Percentiles rank a stretch among this genome's conserved stretches.
These are phyloP conservation scores for Jatropha podagrica DNA, from an alignment of 441 rosid genomes.

Conservation along the genomic window DNA sequence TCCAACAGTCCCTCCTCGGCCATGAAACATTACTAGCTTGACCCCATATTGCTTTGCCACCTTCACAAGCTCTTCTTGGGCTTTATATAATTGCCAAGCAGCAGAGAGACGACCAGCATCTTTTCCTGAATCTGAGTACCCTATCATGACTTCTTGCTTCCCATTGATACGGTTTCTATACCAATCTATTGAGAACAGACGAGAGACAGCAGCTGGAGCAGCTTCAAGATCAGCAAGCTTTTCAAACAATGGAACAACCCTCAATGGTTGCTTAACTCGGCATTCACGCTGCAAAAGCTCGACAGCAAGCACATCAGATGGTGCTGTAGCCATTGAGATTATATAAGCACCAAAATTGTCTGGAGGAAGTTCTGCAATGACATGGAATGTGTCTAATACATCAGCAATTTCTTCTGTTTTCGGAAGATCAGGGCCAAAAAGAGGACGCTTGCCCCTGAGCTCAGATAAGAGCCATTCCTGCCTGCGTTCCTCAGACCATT, in stretches of 20 bases:
- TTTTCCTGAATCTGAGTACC: slow-evolving; percentile 95
- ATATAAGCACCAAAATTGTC: slow-evolving; percentile 95
- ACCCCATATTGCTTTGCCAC: slow-evolving; percentile 85
- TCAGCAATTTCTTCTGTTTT: slow-evolving; percentile 93
- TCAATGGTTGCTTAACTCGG: slow-evolving; percentile 71
- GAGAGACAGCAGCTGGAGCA: slow-evolving; percentile 88
- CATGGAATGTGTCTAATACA: slow-evolving; percentile 81
- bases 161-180: slow-evolving; percentile 79
- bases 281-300: slow-evolving; percentile 96
- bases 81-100: slow-evolving; percentile 90
- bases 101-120: slow-evolving; percentile 94
- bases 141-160: slow-evolving; percentile 96
- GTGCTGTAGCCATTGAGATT: slow-evolving; percentile 95
- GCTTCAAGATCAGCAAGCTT: slow-evolving; percentile 92
- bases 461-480: slow-evolving; percentile 95
- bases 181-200: slow-evolving; percentile 92
- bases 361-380: slow-evolving; percentile 80
- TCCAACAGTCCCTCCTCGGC: slow-evolving; percentile 95
- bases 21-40: slow-evolving; percentile 95
- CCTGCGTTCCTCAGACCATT: slow-evolving; percentile 82
- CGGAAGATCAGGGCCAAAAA: slow-evolving; percentile 87
- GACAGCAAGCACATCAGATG: slow-evolving; percentile 93
- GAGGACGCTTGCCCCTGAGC: slow-evolving; percentile 86
- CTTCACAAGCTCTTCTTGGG: slow-evolving; percentile 91
- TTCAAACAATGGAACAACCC: slow-evolving; percentile 96